Evolutionary conservation across 208 protist species (phyloP).

Genomic region (Angomonas ambiguus): DNA sequence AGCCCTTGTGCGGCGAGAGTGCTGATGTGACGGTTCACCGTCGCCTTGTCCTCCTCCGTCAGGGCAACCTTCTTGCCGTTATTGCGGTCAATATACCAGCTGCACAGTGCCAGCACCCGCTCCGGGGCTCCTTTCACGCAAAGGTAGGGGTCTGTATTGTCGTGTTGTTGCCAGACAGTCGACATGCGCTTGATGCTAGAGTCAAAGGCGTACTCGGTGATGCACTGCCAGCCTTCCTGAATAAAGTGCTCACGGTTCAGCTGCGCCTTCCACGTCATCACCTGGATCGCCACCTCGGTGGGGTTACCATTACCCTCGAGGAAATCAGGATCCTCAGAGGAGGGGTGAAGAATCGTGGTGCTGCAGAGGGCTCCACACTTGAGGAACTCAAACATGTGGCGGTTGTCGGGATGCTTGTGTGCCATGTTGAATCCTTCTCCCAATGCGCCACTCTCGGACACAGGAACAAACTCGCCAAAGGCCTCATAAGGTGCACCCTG

Average conservation of each 20-base stretch:
- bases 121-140: conserved; percentile 89
- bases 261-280: conserved; percentile 85
- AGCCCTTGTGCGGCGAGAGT: conserved; percentile 59
- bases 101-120: conserved; percentile 76
- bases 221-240: conserved; percentile 70
- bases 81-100: conserved; percentile 28
- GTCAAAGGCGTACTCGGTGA: conserved; percentile 85
- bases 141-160: conserved; percentile 50
- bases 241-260: conserved; percentile 57
- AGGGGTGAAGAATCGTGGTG: conserved; percentile 53
- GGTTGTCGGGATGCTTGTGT: conserved; percentile 25
- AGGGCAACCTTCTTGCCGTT: conserved; percentile 28
- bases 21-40: conserved; percentile 45
- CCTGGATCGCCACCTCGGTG: conserved; percentile 87
- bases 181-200: conserved; percentile 89
- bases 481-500: conserved; percentile 71
- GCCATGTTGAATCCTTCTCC: conserved; percentile 39
- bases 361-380: conserved; percentile 75
- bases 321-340: conserved; percentile 55
- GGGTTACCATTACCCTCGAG: conserved; percentile 79
- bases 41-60: conserved; percentile 32
- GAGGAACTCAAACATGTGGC: conserved; percentile 71
- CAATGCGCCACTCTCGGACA: conserved; percentile 24
- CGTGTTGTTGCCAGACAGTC: conserved; percentile 63
- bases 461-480: conserved; percentile 56